Evolutionary conservation across 805 yeast species (phyloP), one percentile per base, ranked within the genome.

Genomic region (Candida parachauliodes): DNA sequence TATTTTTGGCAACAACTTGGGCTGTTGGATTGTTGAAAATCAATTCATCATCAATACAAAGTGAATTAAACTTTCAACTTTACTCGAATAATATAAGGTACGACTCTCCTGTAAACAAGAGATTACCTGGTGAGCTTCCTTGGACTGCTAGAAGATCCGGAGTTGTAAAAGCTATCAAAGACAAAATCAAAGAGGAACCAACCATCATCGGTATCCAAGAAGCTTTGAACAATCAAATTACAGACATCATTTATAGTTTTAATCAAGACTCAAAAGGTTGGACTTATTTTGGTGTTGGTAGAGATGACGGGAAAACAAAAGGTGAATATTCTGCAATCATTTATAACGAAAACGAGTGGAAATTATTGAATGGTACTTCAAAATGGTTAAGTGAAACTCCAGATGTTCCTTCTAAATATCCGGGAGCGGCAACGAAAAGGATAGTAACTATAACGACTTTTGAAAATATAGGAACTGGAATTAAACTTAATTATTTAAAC

Each of bases 361-460:
- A 48, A 14, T 43, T 55, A 17, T 16, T 58, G 7, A 40, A 42
- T 8, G 49, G 54, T 3, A 40, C 42, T 5, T 55, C 58, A 10
- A 43, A 38, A 27, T 59, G 63, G 65, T 45, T 58, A 22, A 51
- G 63, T 36, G 42, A 47, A 8, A 52, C 51, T 3, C 59, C 65
- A 2, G 43, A 47, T n/a, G 29, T 15, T 7, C 63, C 62, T 2
- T 51, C 52, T 24, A 57, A 47, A 31, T 76, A 74, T 4, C 72
- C 77, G 73, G 78, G 72, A 45, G 77, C 77, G 0, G 69, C 59
- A 2, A 55, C 51, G 18, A 51, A 52, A 5, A 54, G 79, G 41
- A 63, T 70, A 12, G 67, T 65, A 2, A 61, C 68, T 3, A 47
- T 59, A 45, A 64, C 55, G 3, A 51, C 54, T 22, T 50, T 65